Percentiles rank a stretch among this genome's conserved stretches.
Conservation (phyloP, 257 asterid species). For the Solanum pennellii region DNA sequence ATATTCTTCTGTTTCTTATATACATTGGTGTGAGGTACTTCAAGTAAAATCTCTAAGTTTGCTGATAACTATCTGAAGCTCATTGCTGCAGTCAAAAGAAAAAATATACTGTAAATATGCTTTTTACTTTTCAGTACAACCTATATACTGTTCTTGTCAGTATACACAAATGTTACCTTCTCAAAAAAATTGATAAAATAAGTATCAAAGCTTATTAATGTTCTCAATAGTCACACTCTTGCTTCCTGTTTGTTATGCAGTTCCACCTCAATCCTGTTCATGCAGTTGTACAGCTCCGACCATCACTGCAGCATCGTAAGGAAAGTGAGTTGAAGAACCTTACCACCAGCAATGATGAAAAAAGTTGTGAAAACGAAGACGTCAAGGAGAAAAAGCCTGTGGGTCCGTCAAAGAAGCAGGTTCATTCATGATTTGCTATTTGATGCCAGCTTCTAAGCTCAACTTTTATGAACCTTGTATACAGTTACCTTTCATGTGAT, state of each 20-base stretch:
- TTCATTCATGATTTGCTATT: conserved; percentile 1
- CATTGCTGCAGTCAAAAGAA: background rate
- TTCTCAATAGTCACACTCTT: background rate
- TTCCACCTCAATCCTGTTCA: conserved; percentile 74
- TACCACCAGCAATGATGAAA: conserved; percentile 18
- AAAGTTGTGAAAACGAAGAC: conserved; percentile 27
- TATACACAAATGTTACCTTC: background rate
- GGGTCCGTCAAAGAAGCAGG: conserved; percentile 47
- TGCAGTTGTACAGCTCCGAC: conserved; percentile 79
- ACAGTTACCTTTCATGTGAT: background rate
- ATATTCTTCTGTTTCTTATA: background rate
- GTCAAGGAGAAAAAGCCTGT: conserved; percentile 27
- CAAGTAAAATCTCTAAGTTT: background rate
- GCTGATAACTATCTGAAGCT: background rate
- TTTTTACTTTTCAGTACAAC: background rate
- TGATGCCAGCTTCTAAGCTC: background rate
- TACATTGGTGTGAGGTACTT: background rate
- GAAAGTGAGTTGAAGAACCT: conserved; percentile 23
- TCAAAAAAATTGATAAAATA: no score
- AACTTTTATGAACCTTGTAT: background rate
- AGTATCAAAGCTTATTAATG: background rate
- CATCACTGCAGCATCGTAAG: conserved; percentile 48
- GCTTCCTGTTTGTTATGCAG: conserved; percentile 41
- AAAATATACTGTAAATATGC: background rate
- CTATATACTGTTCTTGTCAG: background rate